Evolutionary conservation across 345 rosid species (phyloP).

Genomic region (Erodium maritimum): DNA sequence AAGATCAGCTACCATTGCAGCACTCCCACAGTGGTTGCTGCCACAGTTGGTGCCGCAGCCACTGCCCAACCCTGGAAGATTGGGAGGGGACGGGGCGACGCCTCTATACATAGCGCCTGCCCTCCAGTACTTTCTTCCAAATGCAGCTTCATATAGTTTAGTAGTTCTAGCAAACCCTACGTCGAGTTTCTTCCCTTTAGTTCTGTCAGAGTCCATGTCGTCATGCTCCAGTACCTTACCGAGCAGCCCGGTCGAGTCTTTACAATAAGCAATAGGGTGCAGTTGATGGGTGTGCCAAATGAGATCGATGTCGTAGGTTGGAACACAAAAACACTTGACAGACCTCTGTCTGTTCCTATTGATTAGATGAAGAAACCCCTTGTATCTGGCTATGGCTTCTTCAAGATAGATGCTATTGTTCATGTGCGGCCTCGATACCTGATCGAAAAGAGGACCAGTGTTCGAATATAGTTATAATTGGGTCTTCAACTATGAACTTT

Average conservation of each 20-base stretch:
- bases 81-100: constrained; percentile 49
- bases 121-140: constrained; percentile 30
- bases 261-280: neutral
- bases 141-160: constrained; percentile 30
- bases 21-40: no score
- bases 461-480: no score
- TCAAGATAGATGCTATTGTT: constrained; percentile 11
- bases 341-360: constrained; percentile 18
- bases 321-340: constrained; percentile 14
- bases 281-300: constrained; percentile 10
- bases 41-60: no score
- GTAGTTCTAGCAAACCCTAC: constrained; percentile 28
- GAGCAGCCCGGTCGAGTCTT: neutral
- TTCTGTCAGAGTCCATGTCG: constrained; percentile 33
- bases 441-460: no score
- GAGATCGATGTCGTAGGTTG: constrained; percentile 27
- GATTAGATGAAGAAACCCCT: constrained; percentile 23
- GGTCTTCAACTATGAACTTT: no score
- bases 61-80: constrained; percentile 10
- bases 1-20: no score
- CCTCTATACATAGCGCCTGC: constrained; percentile 32
- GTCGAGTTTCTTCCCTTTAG: constrained; percentile 30
- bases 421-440: constrained; percentile 15
- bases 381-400: constrained; percentile 20
- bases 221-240: constrained; percentile 29